Evolutionary conservation across 345 rosid species (phyloP), one percentile per base, ranked within the genome.

Genomic region (Sisymbrium irio): DNA sequence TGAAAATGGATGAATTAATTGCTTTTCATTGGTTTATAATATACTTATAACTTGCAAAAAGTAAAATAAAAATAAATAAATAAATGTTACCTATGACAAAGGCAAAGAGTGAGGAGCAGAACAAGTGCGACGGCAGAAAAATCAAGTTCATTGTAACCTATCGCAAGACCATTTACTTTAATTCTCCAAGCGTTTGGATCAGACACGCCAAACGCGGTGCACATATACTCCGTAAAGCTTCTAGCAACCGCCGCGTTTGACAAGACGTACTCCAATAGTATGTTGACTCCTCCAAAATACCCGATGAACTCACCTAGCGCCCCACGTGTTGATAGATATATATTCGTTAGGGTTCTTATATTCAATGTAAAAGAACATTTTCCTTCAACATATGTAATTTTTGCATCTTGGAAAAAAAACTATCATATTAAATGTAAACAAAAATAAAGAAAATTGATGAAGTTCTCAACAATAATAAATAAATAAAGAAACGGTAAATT

Each of bases 161-260:
- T 40, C 20, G 72, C 66, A 6, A 89, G 74, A 37, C 94, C 92
- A 67, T 71, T 75, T 28, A 90, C 89, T 79, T 82, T 77, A 18
- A 93, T 67, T 80, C 98, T 89, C 98, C 96, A 93, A 17, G 82
- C 62, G 69, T 84, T 76, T 33, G 86, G 56, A 56, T 84, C 77
- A 17, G 65, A 77, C 28, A 78, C 81, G 27, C 97, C 98, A 67
- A 91, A 69, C 13, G 97, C 84, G 9, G 80, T 77, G 77, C 93
- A 86, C 33, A 89, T 60, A 70, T 93, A 91, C 60, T 90, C 93
- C 2, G 97, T 93, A 51, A 93, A 93, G 70, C 78, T 89, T 82
- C 98, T 86, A 17, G 98, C 94, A 7, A 89, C 97, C 20, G 89
- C 98, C 6, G 97, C 98, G 72, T 93, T 93, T 50, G 98, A 93